These are phyloP conservation scores for Xenoacremonium recifei DNA, from an alignment of 2,329 filamentous ascomycete species.

Conservation along the genomic window DNA sequence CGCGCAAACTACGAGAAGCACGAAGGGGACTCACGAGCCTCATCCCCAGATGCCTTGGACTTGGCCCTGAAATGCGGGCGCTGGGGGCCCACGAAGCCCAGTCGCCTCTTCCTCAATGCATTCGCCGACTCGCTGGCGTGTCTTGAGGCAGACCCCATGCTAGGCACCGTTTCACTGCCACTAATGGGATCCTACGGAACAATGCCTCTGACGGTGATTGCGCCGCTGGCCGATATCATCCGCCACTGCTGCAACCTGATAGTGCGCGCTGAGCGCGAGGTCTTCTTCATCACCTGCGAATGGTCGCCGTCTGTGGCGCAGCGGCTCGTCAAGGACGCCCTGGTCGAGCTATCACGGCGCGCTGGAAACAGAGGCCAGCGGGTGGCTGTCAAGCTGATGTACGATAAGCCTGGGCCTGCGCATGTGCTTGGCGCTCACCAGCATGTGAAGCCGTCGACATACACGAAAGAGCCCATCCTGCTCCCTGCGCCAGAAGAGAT, in stretches of 20 bases:
- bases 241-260: constrained; percentile 77
- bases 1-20: constrained; percentile 12
- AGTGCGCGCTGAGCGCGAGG: constrained; percentile 67
- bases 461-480: constrained; percentile 54
- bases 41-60: constrained; percentile 40
- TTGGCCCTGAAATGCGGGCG: constrained; percentile 61
- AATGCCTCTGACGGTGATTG: constrained; percentile 66
- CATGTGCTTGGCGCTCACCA: constrained; percentile 68
- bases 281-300: constrained; percentile 73
- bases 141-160: constrained; percentile 48
- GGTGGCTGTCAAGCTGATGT: constrained; percentile 71
- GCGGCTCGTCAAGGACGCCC: constrained; percentile 63
- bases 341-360: constrained; percentile 66
- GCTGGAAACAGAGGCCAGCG: constrained; percentile 56
- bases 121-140: constrained; percentile 64
- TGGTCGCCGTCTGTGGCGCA: constrained; percentile 71
- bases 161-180: constrained; percentile 51
- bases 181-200: constrained; percentile 57
- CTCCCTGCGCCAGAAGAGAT: constrained; percentile 65
- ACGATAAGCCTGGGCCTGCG: constrained; percentile 66
- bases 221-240: constrained; percentile 58
- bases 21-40: constrained; percentile 20
- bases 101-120: constrained; percentile 65
- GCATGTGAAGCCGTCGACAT: constrained; percentile 55
- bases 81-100: constrained; percentile 64